Percentiles rank a stretch among this genome's conserved stretches.
phyloP scores from a whole-genome alignment of 1,284 basidiomycete species.

The Chondrostereum purpureum region DNA sequence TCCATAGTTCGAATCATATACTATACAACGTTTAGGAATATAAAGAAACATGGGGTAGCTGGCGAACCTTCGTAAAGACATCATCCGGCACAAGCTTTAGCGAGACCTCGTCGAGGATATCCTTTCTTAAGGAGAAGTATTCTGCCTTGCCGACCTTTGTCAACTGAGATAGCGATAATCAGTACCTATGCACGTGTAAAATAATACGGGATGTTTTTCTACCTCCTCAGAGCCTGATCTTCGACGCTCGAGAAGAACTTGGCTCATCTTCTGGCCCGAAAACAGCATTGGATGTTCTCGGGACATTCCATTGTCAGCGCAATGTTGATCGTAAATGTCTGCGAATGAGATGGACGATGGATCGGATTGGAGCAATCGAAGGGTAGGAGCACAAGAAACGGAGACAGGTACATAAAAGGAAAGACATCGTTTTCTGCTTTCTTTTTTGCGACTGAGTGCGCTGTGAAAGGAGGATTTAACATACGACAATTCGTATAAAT shows the following conservation, averaged over 20 bases:
- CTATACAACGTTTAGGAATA: conserved; percentile 30
- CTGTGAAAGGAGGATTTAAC: conserved; percentile 32
- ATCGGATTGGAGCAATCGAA: conserved; percentile 89
- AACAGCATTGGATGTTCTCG: conserved; percentile 87
- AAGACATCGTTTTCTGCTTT: conserved; percentile 88
- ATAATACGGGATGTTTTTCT: conserved; percentile 15
- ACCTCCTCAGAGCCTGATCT: conserved; percentile 45
- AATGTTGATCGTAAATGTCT: conserved; percentile 92
- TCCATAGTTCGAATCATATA: conserved; percentile 89
- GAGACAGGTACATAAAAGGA: conserved; percentile 88
- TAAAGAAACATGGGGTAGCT: conserved; percentile 8
- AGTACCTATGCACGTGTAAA: conserved; percentile 1
- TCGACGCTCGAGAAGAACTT: conserved; percentile 59
- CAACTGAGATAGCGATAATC: too few relatives aligned
- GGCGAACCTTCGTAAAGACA: conserved; percentile 72
- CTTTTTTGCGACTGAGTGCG: conserved; percentile 82
- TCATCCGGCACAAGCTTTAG: conserved; percentile 89
- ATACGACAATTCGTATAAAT: background rate
- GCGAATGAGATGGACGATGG: conserved; percentile 87
- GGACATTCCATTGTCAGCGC: conserved; percentile 69
- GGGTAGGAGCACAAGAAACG: conserved; percentile 78
- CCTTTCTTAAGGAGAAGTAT: conserved; percentile 74
- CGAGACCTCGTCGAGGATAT: conserved; percentile 87
- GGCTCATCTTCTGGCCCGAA: conserved; percentile 78
- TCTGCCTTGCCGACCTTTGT: conserved; percentile 61